phyloP scores from a whole-genome alignment of 257 asterid genomes.

The Jasminum sambac region DNA sequence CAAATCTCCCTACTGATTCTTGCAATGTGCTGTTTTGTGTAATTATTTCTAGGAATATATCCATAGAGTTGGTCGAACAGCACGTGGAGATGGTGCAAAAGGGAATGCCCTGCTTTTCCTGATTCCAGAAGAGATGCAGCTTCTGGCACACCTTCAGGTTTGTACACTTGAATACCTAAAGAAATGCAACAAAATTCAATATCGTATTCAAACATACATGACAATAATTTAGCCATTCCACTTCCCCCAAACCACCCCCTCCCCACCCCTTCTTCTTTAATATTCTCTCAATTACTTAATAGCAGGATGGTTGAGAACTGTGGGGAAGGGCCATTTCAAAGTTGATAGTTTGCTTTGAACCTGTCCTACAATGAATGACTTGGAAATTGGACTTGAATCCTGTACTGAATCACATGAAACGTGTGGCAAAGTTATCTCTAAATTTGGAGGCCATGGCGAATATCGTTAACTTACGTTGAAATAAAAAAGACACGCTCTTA shows the following conservation, averaged over 20 bases:
- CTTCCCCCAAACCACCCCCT: too few relatives aligned
- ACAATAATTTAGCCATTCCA: neutral
- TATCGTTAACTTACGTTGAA: too few relatives aligned
- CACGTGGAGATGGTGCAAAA: slow-evolving; percentile 96
- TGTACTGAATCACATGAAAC: too few relatives aligned
- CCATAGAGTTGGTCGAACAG: slow-evolving; percentile 96
- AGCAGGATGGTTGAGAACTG: neutral
- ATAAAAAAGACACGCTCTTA: too few relatives aligned
- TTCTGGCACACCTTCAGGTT: slow-evolving; percentile 79
- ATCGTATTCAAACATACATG: neutral
- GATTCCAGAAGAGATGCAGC: slow-evolving; percentile 83
- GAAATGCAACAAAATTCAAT: neutral
- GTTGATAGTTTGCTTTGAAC: neutral
- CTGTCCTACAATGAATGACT: too few relatives aligned
- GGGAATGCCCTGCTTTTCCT: slow-evolving; percentile 94
- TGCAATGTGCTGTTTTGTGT: slow-evolving; percentile 9
- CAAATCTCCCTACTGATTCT: neutral
- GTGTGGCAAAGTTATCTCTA: too few relatives aligned
- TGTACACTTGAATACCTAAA: neutral
- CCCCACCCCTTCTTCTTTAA: neutral
- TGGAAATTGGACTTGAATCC: too few relatives aligned
- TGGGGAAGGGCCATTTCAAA: neutral
- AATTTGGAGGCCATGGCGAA: too few relatives aligned
- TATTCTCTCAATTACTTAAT: neutral
- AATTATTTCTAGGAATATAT: slow-evolving; percentile 69